Conservation (phyloP, 192 early-diverging fungal species). For the Chytriomyces confervae region DNA sequence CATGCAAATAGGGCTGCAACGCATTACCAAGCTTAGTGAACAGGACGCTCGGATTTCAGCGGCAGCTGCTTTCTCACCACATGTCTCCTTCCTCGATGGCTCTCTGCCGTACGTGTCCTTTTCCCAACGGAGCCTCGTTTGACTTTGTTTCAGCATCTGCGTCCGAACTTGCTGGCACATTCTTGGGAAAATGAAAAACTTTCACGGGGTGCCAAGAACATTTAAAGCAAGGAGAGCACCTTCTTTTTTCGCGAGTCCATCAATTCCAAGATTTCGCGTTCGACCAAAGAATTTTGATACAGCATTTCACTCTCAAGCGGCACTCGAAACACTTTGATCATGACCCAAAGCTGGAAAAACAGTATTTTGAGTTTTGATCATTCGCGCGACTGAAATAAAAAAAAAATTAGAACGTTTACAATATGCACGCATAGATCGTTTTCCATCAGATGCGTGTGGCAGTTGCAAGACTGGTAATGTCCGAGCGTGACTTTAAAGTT, state of each 20-base stretch:
- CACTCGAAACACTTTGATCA: slow-evolving; percentile 56
- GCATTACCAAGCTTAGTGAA: neutral
- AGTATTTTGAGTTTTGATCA: neutral
- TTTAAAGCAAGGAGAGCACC: neutral
- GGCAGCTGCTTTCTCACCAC: slow-evolving; percentile 34
- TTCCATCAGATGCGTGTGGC: slow-evolving; percentile 35
- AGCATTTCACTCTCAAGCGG: slow-evolving; percentile 42
- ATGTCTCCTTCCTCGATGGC: slow-evolving; percentile 49
- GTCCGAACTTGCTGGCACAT: neutral
- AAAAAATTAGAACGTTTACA: slow-evolving; percentile 29
- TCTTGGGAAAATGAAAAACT: neutral
- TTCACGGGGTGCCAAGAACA: neutral
- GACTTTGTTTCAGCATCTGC: neutral
- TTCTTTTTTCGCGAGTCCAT: slow-evolving; percentile 36
- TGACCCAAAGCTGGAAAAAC: slow-evolving; percentile 50
- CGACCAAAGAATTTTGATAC: slow-evolving; percentile 51
- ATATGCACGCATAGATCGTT: slow-evolving; percentile 51
- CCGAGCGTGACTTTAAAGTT: slow-evolving; percentile 53
- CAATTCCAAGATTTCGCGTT: slow-evolving; percentile 51
- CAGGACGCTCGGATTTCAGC: neutral
- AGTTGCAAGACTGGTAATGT: slow-evolving; percentile 46
- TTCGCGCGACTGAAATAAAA: slow-evolving; percentile 19
- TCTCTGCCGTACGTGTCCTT: slow-evolving; percentile 33
- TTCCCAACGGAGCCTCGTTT: neutral
- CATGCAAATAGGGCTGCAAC: slow-evolving; percentile 55